These are phyloP conservation scores for Flaveria bidentis DNA, from an alignment of 129 eudicot genomes.

Conservation along the genomic window DNA sequence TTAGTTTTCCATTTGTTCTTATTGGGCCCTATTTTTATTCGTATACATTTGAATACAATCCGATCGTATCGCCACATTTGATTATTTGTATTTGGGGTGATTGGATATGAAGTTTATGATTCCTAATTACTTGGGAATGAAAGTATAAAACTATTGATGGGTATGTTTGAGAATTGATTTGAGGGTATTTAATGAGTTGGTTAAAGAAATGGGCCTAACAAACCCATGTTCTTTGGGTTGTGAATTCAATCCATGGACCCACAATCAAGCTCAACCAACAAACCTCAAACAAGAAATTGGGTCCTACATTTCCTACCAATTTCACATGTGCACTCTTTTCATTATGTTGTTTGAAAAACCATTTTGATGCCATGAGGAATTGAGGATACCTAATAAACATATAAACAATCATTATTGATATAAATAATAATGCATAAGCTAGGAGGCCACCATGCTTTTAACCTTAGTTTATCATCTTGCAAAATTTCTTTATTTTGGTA, in stretches of 20 bases:
- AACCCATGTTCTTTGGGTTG: slow-evolving; percentile 32
- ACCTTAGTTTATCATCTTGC: not conserved
- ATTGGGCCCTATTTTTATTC: slow-evolving; percentile 16
- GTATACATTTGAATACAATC: not conserved
- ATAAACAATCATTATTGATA: not conserved
- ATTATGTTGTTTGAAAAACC: slow-evolving; percentile 15
- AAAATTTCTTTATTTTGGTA: not conserved
- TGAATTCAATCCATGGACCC: slow-evolving; percentile 15
- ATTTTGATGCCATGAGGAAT: not conserved
- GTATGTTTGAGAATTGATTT: slow-evolving; percentile 11
- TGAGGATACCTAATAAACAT: not conserved
- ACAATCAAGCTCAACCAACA: slow-evolving; percentile 25
- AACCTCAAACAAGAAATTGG: slow-evolving; percentile 25
- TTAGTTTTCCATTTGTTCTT: slow-evolving; percentile 3
- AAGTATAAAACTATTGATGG: not conserved
- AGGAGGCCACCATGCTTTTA: not conserved
- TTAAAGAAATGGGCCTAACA: slow-evolving; percentile 21
- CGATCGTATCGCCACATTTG: not conserved
- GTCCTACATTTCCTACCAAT: not conserved
- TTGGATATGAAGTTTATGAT: not conserved
- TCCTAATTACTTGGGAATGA: not conserved
- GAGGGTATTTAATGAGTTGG: slow-evolving; percentile 10
- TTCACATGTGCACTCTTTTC: slow-evolving; percentile 9
- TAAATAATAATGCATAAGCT: not conserved
- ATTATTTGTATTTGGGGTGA: not conserved